These are phyloP conservation scores for Fomitopsis betulina DNA, from an alignment of 1,284 basidiomycete species.

Conservation along the genomic window DNA sequence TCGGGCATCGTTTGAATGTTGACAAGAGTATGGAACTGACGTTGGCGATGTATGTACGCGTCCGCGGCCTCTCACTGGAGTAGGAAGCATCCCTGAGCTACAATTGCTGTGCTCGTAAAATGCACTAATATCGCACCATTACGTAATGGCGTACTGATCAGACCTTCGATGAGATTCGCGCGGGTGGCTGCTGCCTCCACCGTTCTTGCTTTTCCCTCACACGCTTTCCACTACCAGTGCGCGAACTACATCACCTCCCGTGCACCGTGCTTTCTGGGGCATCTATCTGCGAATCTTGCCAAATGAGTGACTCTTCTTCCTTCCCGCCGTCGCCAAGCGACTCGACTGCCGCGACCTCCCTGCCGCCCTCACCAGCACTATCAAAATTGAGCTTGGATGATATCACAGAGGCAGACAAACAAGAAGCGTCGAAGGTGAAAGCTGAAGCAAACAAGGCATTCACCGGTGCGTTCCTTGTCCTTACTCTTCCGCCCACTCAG, in stretches of 20 bases:
- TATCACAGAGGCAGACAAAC: slow-evolving; percentile 67
- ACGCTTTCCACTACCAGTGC: not conserved
- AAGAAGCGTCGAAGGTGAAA: slow-evolving; percentile 70
- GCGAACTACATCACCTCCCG: not conserved
- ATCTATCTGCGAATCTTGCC: not conserved
- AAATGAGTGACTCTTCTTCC: slow-evolving; percentile 45
- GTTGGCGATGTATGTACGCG: too few species aligned
- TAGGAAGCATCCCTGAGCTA: too few species aligned
- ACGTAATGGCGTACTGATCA: not conserved
- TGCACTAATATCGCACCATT: not conserved
- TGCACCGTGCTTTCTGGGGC: too few species aligned
- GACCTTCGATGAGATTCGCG: not conserved
- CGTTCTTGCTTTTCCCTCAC: not conserved
- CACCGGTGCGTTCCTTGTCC: slow-evolving; percentile 42
- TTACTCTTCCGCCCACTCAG: not conserved
- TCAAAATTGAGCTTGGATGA: slow-evolving; percentile 44
- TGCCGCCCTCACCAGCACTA: slow-evolving; percentile 54
- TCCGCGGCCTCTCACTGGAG: too few species aligned
- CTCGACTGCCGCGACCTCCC: slow-evolving; percentile 38
- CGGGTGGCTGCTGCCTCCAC: not conserved
- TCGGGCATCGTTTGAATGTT: slow-evolving; percentile 46
- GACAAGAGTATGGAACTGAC: not conserved
- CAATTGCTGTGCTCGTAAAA: too few species aligned
- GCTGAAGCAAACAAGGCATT: slow-evolving; percentile 86
- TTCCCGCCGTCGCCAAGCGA: slow-evolving; percentile 34